A percentile compares a stretch with the other conserved stretches of the same genome.
These are phyloP conservation scores for Viola pubescens DNA, from an alignment of 441 rosid species.

Conservation along the genomic window DNA sequence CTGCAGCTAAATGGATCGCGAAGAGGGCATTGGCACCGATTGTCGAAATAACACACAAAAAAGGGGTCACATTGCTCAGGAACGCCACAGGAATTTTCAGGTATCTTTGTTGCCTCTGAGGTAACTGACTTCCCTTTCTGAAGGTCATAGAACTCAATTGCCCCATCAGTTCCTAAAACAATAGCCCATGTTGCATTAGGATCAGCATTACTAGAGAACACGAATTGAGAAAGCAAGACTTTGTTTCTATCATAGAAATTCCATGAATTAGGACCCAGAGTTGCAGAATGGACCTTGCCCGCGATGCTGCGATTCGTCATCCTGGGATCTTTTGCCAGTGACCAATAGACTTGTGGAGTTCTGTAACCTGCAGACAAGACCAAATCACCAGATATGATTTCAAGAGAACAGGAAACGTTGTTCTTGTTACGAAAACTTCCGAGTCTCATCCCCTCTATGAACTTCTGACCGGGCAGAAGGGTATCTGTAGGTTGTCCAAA, in stretches of 20 bases:
- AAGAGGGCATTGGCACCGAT: constrained; percentile 55
- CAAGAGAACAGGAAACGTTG: constrained; percentile 48
- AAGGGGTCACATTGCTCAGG: constrained; percentile 63
- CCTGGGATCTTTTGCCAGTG: constrained; percentile 36
- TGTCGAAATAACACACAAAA: constrained; percentile 40
- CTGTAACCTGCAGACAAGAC: constrained; percentile 45
- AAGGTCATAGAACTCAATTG: constrained; percentile 45
- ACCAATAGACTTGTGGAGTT: constrained; percentile 80
- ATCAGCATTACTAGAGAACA: constrained; percentile 26
- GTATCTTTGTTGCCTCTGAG: constrained; percentile 36
- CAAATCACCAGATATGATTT: constrained; percentile 59
- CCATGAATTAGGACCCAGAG: constrained; percentile 55
- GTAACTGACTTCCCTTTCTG: constrained; percentile 18
- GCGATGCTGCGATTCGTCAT: constrained; percentile 34
- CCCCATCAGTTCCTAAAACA: constrained; percentile 42
- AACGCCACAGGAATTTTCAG: constrained; percentile 39
- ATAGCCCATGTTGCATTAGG: constrained; percentile 57
- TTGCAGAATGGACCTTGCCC: constrained; percentile 32
- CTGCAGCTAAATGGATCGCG: constrained; percentile 29
- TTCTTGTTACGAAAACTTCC: constrained; percentile 28
- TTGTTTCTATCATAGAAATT: constrained; percentile 45
- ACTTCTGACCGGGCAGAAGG: constrained; percentile 46
- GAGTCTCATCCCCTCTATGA: constrained; percentile 61
- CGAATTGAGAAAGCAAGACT: constrained; percentile 44
- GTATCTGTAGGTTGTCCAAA: constrained; percentile 70